These are phyloP conservation scores for Hypsizygus marmoreus DNA, from an alignment of 768 basidiomycete species.

Conservation along the genomic window DNA sequence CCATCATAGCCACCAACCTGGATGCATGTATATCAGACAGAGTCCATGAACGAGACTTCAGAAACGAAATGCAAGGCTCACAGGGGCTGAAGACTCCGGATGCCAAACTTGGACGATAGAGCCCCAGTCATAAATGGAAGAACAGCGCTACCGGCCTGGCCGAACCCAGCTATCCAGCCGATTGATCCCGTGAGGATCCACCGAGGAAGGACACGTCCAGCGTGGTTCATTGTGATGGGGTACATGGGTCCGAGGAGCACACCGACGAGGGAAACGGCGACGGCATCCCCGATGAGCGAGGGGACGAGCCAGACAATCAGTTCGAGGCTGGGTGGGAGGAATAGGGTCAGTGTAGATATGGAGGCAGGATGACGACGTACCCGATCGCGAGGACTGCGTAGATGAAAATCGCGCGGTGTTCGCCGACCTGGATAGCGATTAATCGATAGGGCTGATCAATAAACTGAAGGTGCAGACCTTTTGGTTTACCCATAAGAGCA, in stretches of 20 bases:
- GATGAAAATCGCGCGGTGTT: conserved; percentile 52
- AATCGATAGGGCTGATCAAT: conserved; percentile 1
- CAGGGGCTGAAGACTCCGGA: conserved; percentile 63
- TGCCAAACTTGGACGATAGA: conserved; percentile 62
- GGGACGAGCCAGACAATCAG: conserved; percentile 71
- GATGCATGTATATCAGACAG: background rate
- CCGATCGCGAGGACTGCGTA: conserved; percentile 53
- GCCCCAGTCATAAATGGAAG: conserved; percentile 76
- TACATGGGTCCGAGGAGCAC: conserved; percentile 77
- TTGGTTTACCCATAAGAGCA: conserved; percentile 56
- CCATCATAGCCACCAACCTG: conserved; percentile 68
- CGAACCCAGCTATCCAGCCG: conserved; percentile 69
- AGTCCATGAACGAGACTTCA: background rate
- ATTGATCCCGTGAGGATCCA: conserved; percentile 68
- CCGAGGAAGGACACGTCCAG: conserved; percentile 66
- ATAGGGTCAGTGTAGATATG: background rate
- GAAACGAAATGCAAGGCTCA: conserved; percentile 31
- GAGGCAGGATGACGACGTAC: conserved; percentile 27
- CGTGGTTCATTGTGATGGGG: conserved; percentile 72
- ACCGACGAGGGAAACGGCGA: conserved; percentile 67
- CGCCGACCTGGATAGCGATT: conserved; percentile 44
- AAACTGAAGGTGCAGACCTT: conserved; percentile 31
- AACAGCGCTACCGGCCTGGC: conserved; percentile 71
- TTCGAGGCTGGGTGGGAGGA: conserved; percentile 46
- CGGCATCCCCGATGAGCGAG: conserved; percentile 62